Evolutionary conservation across 2,329 filamentous ascomycete species (phyloP), one percentile per base, ranked within the genome.

Genomic region (Tolypocladium sp.): DNA sequence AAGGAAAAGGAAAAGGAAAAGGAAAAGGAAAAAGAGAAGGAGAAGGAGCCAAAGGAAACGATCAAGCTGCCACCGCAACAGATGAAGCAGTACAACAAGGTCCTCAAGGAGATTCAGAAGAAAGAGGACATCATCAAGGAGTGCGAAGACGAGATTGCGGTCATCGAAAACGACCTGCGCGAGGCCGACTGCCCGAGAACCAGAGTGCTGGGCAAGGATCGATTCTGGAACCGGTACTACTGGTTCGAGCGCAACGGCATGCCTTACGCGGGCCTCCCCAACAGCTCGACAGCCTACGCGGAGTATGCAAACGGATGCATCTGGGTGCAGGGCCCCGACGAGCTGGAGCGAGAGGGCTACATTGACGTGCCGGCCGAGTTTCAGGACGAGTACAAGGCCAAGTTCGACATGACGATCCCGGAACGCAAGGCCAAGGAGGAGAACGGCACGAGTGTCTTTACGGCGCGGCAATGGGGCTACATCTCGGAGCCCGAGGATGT

Each of bases 201-300:
- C 22, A 87, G 91, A 63, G 86, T 93, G 22, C 80, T 99, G 33
- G 94, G 94, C 61, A 93, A 94, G 71, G 94, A 99, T 74, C 86
- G 94, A 52, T 99, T 96, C 79, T 96, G 93, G 86, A 97, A 99
- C 74, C 86, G 93, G 58, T 99, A 97, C 74, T 97, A 95, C 79
- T 99, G 94, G 93, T 97, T 97, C 72, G 94, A 99, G 75, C 88
- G 93, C 63, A 99, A 97, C 69, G 94, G 92, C 30, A 97, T 97
- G 92, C 94, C 94, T 0, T 96, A 93, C 68, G 91, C 83, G 38
- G 94, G 94, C 5, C 80, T 97, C 58, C 92, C 92, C 0, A 85
- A 83, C 63, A 96, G 91, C 72, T 97, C 92, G 20, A 97, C 93
- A 1, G 89, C 91, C 1, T 81, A 86, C 53, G 92, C 93, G 27